These are phyloP conservation scores for Mycena citricolor DNA, from an alignment of 1,284 basidiomycete genomes.

Conservation along the genomic window DNA sequence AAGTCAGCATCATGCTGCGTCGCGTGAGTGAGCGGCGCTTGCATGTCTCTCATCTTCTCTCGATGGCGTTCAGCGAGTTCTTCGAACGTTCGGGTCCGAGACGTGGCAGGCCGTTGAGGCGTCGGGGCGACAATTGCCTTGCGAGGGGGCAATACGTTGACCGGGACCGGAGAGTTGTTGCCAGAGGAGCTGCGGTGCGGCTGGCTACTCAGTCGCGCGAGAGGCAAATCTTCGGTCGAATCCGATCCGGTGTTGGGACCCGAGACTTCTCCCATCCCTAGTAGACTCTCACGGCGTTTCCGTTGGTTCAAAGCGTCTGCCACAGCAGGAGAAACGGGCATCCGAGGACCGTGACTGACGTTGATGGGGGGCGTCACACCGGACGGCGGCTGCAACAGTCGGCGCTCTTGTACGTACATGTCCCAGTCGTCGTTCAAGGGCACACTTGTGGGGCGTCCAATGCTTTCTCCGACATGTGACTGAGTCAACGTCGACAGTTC, in stretches of 20 bases:
- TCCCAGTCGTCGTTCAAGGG: constrained; percentile 78
- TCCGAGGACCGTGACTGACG: constrained; percentile 39
- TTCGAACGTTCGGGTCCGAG: constrained; percentile 71
- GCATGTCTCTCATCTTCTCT: constrained; percentile 73
- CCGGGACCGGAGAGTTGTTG: constrained; percentile 36
- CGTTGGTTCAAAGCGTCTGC: constrained; percentile 68
- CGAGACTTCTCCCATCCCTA: too few species aligned
- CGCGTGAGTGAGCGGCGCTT: constrained; percentile 70
- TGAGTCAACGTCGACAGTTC: constrained; percentile 53
- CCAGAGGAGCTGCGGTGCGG: constrained; percentile 37
- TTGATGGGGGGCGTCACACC: constrained; percentile 73
- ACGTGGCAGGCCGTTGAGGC: constrained; percentile 44
- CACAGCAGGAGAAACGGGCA: constrained; percentile 66
- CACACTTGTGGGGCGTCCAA: constrained; percentile 67
- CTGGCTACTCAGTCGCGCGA: constrained; percentile 40
- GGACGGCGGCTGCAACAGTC: constrained; percentile 77
- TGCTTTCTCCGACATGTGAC: constrained; percentile 47
- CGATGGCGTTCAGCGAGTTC: constrained; percentile 80
- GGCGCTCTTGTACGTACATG: constrained; percentile 74
- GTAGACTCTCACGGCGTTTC: constrained; percentile 61
- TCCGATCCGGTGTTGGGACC: constrained; percentile 41
- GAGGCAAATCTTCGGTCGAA: constrained; percentile 55
- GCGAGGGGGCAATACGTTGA: constrained; percentile 69
- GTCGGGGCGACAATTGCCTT: constrained; percentile 47
- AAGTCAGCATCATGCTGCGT: constrained; percentile 71